Percentiles rank a stretch among this genome's conserved stretches.
These are phyloP conservation scores for Russula vinacea DNA, from an alignment of 768 basidiomycete species.

Conservation along the genomic window DNA sequence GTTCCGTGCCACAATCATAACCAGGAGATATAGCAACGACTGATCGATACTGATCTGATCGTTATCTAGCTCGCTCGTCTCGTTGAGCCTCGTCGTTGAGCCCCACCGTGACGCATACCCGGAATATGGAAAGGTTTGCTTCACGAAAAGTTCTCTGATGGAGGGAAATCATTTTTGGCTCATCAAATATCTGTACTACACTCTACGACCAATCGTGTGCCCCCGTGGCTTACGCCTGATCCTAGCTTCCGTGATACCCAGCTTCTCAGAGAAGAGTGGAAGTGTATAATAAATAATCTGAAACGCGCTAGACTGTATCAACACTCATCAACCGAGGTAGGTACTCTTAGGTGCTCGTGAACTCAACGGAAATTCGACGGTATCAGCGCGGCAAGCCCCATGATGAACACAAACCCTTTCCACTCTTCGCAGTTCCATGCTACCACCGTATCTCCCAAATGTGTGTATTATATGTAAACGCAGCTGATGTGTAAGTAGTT, in stretches of 20 bases:
- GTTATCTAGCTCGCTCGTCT: not conserved
- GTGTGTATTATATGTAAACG: too few species aligned
- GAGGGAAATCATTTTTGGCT: not conserved
- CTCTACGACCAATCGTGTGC: too few species aligned
- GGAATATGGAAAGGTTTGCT: too few species aligned
- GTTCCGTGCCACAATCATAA: not conserved
- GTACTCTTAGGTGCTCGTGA: too few species aligned
- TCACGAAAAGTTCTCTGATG: not conserved
- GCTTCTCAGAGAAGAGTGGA: not conserved
- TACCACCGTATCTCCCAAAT: too few species aligned
- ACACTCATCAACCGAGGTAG: too few species aligned
- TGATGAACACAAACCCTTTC: too few species aligned
- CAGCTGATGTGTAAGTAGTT: too few species aligned
- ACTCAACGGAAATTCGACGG: too few species aligned
- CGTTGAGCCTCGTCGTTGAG: slow-evolving; percentile 5
- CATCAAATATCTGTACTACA: not conserved
- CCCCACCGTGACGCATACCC: slow-evolving; percentile 1
- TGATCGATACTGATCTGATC: too few species aligned
- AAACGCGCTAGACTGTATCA: not conserved
- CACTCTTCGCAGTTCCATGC: too few species aligned
- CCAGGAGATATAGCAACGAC: not conserved
- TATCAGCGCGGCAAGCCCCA: too few species aligned
- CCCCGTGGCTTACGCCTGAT: slow-evolving; percentile 2
- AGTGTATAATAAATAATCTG: not conserved
- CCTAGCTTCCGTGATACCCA: slow-evolving; percentile 7